Evolutionary conservation across 306 rosid species (phyloP), one percentile per base, ranked within the genome.

Genomic region (Castanea sativa): DNA sequence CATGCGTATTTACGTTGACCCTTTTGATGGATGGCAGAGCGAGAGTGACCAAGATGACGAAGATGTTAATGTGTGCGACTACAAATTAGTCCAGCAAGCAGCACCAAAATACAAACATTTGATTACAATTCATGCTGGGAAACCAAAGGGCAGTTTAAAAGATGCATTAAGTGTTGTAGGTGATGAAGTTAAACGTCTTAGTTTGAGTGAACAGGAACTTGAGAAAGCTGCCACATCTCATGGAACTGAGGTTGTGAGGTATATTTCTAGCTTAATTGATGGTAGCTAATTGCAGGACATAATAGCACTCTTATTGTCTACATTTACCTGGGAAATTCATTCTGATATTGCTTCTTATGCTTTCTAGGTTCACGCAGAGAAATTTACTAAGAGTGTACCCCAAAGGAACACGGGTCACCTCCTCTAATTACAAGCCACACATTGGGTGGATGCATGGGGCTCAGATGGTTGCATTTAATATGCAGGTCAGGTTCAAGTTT

Each of bases 391-490:
- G 98, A 83, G 83, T 95, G 10, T 95, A 92, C 79, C 99, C 99
- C 0, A 95, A 89, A 83, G 99, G 98, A 75, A 86, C 93, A 5
- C 90, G 99, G 20, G 82, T 95, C 45, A 92, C 56, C 56, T 95
- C 97, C 61, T 82, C 96, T 52, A 95, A 95, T 86, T 95, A 81
- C 86, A 80, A 84, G 87, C 98, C 99, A 1, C 88, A 86, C 83
- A 80, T 94, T 75, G 98, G 92, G 82, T 94, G 99, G 99, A 89
- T 79, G 21, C 92, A 92, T 41, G 99, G 99, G 74, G 99, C 95
- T 84, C 99, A 92, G 83, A 91, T 94, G 97, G 97, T 92, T 72
- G 99, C 95, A 41, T 86, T 92, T 73, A 95, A 95, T 84, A 95
- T 95, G 98, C 99, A 95, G 99, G 97, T 90, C 63, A 82, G 88